phyloP scores from a whole-genome alignment of 495 filamentous ascomycete genomes.

The Xylaria scruposa region DNA sequence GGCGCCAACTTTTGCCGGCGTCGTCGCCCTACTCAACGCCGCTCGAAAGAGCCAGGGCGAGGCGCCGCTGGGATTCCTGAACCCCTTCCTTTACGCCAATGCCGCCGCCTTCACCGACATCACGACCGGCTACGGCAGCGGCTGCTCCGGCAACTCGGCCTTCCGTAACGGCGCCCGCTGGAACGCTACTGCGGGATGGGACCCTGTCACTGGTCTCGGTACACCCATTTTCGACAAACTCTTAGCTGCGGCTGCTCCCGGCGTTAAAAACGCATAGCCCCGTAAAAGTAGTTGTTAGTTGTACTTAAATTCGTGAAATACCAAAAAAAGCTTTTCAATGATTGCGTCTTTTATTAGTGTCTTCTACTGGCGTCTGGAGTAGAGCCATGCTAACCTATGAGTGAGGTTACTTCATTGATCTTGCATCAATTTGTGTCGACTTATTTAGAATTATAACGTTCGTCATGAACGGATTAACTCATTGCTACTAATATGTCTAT shows the following conservation, averaged over 20 bases:
- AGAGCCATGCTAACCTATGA: not conserved
- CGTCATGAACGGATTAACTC: not conserved
- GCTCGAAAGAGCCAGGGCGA: conserved; percentile 60
- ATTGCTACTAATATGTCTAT: conserved; percentile 18
- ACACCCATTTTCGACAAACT: conserved; percentile 40
- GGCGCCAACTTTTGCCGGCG: conserved; percentile 46
- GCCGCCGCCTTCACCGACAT: conserved; percentile 66
- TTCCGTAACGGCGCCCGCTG: conserved; percentile 55
- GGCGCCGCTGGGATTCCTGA: conserved; percentile 66
- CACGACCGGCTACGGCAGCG: conserved; percentile 61
- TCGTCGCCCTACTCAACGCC: conserved; percentile 68
- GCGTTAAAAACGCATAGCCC: conserved; percentile 39
- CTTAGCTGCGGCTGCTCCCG: conserved; percentile 40
- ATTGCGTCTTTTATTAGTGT: not conserved
- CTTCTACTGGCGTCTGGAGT: not conserved
- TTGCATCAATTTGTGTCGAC: not conserved
- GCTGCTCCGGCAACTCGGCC: conserved; percentile 59
- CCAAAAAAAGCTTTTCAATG: not conserved
- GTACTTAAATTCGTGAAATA: not conserved
- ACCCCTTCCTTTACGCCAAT: conserved; percentile 67
- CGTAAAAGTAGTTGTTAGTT: not conserved
- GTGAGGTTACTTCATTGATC: not conserved
- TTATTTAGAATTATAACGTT: too few relatives aligned
- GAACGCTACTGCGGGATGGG: conserved; percentile 48
- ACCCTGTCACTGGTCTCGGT: conserved; percentile 47